These are phyloP conservation scores for Triticum dicoccoides DNA, from an alignment of 176 grass and related monocot species.

Conservation along the genomic window DNA sequence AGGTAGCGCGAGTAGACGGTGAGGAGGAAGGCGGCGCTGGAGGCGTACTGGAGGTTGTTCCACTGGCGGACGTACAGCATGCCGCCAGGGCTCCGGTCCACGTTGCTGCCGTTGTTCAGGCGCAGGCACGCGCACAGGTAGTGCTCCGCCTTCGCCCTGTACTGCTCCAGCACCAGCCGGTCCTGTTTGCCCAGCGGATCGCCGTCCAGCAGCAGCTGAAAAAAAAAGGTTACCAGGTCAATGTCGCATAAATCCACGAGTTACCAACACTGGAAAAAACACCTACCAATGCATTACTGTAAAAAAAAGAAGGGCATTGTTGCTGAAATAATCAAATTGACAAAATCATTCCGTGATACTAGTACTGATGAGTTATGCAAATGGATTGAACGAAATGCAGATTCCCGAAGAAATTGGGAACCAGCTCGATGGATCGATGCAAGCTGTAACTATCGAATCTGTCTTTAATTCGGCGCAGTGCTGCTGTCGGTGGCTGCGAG, in stretches of 20 bases:
- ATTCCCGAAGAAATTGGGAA: not conserved
- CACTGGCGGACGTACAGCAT: constrained; percentile 81
- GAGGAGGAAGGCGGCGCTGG: constrained; percentile 76
- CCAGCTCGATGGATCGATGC: constrained; percentile 15
- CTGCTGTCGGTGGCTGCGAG: constrained; percentile 29
- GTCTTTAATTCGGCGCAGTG: constrained; percentile 6
- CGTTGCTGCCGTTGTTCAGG: constrained; percentile 67
- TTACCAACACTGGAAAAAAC: not conserved
- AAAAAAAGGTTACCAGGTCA: not conserved
- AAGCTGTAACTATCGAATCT: not conserved
- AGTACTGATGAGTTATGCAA: not conserved
- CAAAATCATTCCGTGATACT: not conserved
- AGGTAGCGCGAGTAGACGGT: constrained; percentile 66
- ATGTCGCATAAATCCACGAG: not conserved
- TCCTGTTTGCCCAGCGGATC: constrained; percentile 34
- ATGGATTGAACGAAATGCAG: not conserved
- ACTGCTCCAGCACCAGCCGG: constrained; percentile 50
- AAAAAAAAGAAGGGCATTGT: too few relatives aligned
- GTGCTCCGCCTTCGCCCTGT: constrained; percentile 82
- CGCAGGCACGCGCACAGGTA: constrained; percentile 78
- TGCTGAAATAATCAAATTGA: not conserved
- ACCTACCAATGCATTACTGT: not conserved
- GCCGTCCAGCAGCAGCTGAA: constrained; percentile 64
- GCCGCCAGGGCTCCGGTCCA: constrained; percentile 65
- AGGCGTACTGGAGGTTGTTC: constrained; percentile 90